Evolutionary conservation across 495 filamentous ascomycete species (phyloP), one percentile per base, ranked within the genome.

Genomic region (Aspergillus avenaceus): DNA sequence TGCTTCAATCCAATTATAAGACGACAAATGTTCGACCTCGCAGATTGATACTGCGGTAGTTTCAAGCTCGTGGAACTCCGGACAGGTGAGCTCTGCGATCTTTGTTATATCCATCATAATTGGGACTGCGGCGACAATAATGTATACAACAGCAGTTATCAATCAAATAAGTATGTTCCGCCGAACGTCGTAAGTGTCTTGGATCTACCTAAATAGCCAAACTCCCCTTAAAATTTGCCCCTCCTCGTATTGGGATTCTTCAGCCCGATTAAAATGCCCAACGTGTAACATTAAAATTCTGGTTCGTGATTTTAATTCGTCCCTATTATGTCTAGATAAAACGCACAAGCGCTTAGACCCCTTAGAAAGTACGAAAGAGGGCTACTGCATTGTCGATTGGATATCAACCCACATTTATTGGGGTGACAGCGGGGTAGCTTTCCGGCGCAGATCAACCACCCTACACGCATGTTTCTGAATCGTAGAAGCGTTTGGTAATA

Each of bases 1-100:
- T 8, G 60, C 52, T 44, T 72, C 64, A 14, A 74, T 62, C 75
- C 76, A 80, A 41, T 69, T 80, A 52, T 80, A 80, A 5, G 76
- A 80, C 8, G 76, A 59, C 27, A 76, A 42, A 22, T 72, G 66
- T 41, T 71, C 62, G 25, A 74, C 60, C 26, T 72, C 52, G 2
- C 61, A 67, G 52, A 76, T 76, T 23, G 34, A 28, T 13, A 16
- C 34, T 47, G 41, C 5, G 18, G 41, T 24, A n/a, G 19, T n/a
- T 24, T 44, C 41, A 22, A 44, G 23, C 9, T 27, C 23, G 9
- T 44, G 9, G 23, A 16, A n/a, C 5, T 44, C 21, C 21, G 41
- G 23, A 22, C 41, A 22, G n/a, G 21, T 9, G 23, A 44, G n/a
- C 19, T 27, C 21, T n/a, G 41, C 19, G n/a, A 44, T 44, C 41